Evolutionary conservation across 2,329 filamentous ascomycete genomes (phyloP).

Genomic region (Scleromitrula shiraiana): DNA sequence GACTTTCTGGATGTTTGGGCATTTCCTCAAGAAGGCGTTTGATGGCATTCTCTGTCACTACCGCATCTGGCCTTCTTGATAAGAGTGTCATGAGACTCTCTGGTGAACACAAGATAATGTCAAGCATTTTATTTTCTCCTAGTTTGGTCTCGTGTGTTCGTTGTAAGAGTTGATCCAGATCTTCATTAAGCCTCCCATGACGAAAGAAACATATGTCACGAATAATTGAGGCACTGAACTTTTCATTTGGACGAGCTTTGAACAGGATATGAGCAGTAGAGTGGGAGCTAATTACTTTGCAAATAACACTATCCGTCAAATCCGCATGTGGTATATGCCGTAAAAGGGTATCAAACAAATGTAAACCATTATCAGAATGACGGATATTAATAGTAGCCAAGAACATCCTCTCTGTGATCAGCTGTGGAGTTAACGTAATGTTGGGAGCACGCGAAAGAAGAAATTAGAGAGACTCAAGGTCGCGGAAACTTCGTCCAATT

Average conservation of each 20-base stretch:
- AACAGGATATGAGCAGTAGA: neutral
- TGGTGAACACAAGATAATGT: accelerated
- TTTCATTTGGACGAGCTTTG: neutral
- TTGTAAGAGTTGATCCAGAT: too few relatives aligned
- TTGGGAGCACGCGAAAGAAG: neutral
- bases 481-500: accelerated
- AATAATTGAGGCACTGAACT: neutral
- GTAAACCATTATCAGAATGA: neutral
- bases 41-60: neutral
- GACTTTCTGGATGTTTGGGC: neutral
- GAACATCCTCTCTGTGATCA: neutral
- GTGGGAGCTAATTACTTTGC: accelerated
- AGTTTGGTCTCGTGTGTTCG: neutral
- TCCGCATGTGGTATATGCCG: neutral
- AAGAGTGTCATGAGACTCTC: neutral
- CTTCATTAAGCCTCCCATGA: too few relatives aligned
- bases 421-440: neutral
- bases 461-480: neutral
- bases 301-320: neutral
- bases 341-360: neutral
- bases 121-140: neutral
- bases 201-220: neutral
- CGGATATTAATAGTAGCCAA: neutral
- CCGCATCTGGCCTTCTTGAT: neutral
- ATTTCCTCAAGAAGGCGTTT: neutral